phyloP scores from a whole-genome alignment of 1,139 yeast species.

The Pichia sp. region DNA sequence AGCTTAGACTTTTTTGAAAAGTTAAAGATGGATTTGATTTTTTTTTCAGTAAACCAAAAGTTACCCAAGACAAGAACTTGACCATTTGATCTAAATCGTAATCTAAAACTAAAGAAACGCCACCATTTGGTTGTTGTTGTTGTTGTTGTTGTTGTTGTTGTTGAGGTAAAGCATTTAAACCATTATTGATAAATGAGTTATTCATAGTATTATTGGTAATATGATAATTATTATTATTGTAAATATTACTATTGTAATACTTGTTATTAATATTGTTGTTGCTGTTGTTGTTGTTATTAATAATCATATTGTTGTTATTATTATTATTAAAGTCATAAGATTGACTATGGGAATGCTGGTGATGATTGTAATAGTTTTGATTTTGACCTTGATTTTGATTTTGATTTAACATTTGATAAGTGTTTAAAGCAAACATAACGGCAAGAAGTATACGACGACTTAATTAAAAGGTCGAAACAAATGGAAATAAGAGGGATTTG shows the following conservation, averaged over 20 bases:
- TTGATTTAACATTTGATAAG: background rate
- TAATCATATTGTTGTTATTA: background rate
- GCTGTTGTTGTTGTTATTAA: background rate
- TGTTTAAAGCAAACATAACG: constrained; percentile 4
- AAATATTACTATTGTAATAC: background rate
- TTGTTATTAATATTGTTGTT: background rate
- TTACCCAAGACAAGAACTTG: constrained; percentile 43
- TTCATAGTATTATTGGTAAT: background rate
- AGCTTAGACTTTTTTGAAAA: constrained; percentile 54
- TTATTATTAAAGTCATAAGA: background rate
- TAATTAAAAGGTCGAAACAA: constrained; percentile 15
- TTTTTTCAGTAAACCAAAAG: constrained; percentile 27
- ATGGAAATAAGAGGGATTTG: background rate
- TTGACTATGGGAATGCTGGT: background rate
- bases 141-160: constrained; percentile 7
- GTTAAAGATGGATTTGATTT: constrained; percentile 43
- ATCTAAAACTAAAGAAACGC: constrained; percentile 71
- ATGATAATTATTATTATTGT: background rate
- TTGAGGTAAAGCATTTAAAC: background rate
- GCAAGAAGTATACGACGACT: constrained; percentile 8
- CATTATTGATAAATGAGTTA: background rate
- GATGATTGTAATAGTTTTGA: background rate
- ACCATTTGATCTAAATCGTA: constrained; percentile 75
- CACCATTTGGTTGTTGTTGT: constrained; percentile 34
- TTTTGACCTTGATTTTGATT: background rate